Evolutionary conservation across 768 basidiomycete species (phyloP).

Genomic region (Boletus patriciae): DNA sequence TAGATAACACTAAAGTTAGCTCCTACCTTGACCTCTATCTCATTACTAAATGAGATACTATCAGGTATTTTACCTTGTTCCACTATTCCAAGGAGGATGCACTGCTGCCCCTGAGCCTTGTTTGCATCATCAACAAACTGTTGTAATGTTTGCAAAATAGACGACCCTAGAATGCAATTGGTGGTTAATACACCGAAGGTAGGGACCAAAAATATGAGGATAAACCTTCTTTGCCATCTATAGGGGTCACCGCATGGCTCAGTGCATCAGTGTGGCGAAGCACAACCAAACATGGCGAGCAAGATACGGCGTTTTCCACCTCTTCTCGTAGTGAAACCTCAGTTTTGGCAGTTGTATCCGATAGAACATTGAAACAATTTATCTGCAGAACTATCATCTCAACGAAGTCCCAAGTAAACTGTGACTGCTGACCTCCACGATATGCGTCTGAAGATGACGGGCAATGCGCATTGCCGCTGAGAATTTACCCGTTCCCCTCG

Average conservation of each 20-base stretch:
- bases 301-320: slow-evolving; percentile 73
- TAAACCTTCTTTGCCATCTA: slow-evolving; percentile 60
- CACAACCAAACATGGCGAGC: slow-evolving; percentile 83
- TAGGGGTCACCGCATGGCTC: slow-evolving; percentile 56
- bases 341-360: slow-evolving; percentile 74
- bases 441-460: slow-evolving; percentile 67
- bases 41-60: slow-evolving; percentile 81
- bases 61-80: slow-evolving; percentile 65
- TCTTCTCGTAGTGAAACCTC: slow-evolving; percentile 69
- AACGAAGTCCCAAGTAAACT: neutral
- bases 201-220: neutral
- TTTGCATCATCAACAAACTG: slow-evolving; percentile 64
- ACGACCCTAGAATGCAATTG: slow-evolving; percentile 45
- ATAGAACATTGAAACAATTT: slow-evolving; percentile 80
- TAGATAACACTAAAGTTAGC: neutral
- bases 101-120: slow-evolving; percentile 64
- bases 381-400: slow-evolving; percentile 48
- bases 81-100: slow-evolving; percentile 71
- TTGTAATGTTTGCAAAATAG: slow-evolving; percentile 55
- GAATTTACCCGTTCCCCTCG: slow-evolving; percentile 80
- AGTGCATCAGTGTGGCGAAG: slow-evolving; percentile 82
- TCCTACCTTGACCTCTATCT: slow-evolving; percentile 69
- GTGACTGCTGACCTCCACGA: slow-evolving; percentile 59
- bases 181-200: neutral
- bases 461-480: slow-evolving; percentile 58